Evolutionary conservation across 306 rosid species (phyloP).

Genomic region (Astragalus glycyphyllos): DNA sequence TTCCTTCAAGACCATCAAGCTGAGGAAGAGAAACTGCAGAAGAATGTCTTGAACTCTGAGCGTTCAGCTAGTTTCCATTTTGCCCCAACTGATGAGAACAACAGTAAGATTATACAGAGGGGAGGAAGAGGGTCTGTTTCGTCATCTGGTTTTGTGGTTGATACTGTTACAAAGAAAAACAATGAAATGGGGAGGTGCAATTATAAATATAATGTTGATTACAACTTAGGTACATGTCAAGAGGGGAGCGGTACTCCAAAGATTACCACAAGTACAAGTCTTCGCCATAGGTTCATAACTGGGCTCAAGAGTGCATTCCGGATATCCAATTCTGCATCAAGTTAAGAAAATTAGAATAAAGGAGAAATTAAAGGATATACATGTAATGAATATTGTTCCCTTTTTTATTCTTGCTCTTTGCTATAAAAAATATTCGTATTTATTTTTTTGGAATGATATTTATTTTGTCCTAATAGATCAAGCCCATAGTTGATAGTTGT

Average conservation of each 20-base stretch:
- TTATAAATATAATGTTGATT: slow-evolving; percentile 21
- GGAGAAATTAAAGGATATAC: not conserved
- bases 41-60: slow-evolving; percentile 37
- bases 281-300: slow-evolving; percentile 56
- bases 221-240: slow-evolving; percentile 6
- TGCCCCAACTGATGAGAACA: slow-evolving; percentile 20
- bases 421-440: not conserved
- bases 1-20: slow-evolving; percentile 48
- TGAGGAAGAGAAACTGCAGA: slow-evolving; percentile 16
- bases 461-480: slow-evolving; percentile 1
- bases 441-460: not conserved
- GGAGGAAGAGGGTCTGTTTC: slow-evolving; percentile 65
- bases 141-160: slow-evolving; percentile 52
- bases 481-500: not conserved
- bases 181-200: slow-evolving; percentile 3
- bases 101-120: slow-evolving; percentile 44
- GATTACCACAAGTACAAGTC: slow-evolving; percentile 20
- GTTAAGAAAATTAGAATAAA: not conserved
- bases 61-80: slow-evolving; percentile 74
- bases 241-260: slow-evolving; percentile 31
- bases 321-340: slow-evolving; percentile 42
- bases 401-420: not conserved
- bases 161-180: not conserved
- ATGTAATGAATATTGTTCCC: not conserved
- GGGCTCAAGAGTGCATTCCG: slow-evolving; percentile 68